These are phyloP conservation scores for Emmonsia crescens DNA, from an alignment of 2,329 filamentous ascomycete genomes.

Conservation along the genomic window DNA sequence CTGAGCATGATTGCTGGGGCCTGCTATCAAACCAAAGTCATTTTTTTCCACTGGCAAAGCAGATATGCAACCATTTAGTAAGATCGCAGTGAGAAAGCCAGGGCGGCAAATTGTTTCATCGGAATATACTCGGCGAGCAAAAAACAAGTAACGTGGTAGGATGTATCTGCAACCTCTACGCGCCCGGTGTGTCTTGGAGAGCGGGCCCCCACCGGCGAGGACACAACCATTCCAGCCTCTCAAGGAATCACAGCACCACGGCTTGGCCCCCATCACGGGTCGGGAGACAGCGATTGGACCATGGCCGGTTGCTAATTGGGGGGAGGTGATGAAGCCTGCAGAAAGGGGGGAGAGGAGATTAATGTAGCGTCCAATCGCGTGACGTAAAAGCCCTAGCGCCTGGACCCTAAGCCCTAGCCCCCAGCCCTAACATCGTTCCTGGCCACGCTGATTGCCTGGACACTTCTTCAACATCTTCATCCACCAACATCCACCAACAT, in stretches of 20 bases:
- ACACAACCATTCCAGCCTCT: not conserved
- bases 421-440: not conserved
- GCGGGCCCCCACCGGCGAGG: not conserved
- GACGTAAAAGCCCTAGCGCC: slow-evolving; percentile 7
- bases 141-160: not conserved
- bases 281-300: slow-evolving; percentile 12
- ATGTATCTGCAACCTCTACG: slow-evolving; percentile 1
- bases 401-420: slow-evolving; percentile 4
- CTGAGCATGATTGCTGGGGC: not conserved
- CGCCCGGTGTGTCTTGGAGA: not conserved
- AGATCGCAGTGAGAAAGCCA: not conserved
- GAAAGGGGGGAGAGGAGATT: slow-evolving; percentile 16
- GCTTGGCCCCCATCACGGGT: not conserved
- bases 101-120: not conserved
- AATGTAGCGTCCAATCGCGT: slow-evolving; percentile 8
- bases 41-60: not conserved
- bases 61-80: not conserved
- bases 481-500: not conserved
- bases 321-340: slow-evolving; percentile 17
- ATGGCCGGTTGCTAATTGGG: not conserved
- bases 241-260: slow-evolving; percentile 6
- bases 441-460: not conserved
- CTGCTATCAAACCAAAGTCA: not conserved
- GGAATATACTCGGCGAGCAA: not conserved
- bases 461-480: not conserved